Evolutionary conservation across 192 early-diverging fungal species (phyloP).

Genomic region (Gaertneriomyces sp.): DNA sequence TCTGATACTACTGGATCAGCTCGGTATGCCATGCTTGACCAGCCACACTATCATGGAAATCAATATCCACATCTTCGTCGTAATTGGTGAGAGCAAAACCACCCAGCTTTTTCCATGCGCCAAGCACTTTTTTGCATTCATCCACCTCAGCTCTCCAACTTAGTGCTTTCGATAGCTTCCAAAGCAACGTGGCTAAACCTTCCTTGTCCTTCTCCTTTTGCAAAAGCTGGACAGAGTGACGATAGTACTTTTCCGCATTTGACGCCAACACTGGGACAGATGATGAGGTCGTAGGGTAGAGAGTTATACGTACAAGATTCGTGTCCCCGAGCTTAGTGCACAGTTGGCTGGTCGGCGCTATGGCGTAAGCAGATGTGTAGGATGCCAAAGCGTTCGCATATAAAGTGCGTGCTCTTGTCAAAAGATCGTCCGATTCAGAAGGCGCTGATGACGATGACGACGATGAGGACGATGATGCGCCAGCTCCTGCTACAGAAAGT

Average conservation of each 20-base stretch:
- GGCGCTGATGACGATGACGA: conserved; percentile 6
- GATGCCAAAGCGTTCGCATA: conserved; percentile 18
- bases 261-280: background rate
- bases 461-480: background rate
- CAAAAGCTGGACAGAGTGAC: conserved; percentile 5
- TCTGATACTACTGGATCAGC: background rate
- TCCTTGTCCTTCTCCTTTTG: background rate
- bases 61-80: conserved; percentile 5
- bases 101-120: conserved; percentile 13
- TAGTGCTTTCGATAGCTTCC: conserved; percentile 15
- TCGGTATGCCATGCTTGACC: background rate
- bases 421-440: background rate
- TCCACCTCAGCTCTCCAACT: conserved; percentile 18
- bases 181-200: background rate
- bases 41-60: background rate
- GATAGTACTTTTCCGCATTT: conserved; percentile 23
- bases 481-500: conserved; percentile 5
- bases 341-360: conserved; percentile 18
- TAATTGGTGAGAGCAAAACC: background rate
- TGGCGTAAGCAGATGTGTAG: conserved; percentile 26
- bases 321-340: conserved; percentile 26
- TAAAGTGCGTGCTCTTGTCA: conserved; percentile 20
- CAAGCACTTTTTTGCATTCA: conserved; percentile 21
- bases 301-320: conserved; percentile 27
- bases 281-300: conserved; percentile 15